These are phyloP conservation scores for Aureobasidium sp. DNA, from an alignment of 2,329 filamentous ascomycete species.

Conservation along the genomic window DNA sequence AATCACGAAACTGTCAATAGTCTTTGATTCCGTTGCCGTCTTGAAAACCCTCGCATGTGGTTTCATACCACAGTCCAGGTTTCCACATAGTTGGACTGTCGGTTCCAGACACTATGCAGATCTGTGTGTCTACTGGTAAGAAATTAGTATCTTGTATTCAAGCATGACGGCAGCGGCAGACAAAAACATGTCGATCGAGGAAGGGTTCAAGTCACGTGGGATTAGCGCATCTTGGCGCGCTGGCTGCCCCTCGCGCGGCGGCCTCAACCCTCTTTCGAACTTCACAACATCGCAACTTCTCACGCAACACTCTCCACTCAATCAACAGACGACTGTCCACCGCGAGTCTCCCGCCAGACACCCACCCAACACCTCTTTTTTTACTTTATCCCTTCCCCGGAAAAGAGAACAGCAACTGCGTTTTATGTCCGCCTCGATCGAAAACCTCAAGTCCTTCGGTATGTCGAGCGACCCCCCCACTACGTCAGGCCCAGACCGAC, in stretches of 20 bases:
- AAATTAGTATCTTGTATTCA: no score
- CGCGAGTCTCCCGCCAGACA: neutral
- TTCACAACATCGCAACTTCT: constrained; percentile 11
- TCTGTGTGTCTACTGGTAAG: no score
- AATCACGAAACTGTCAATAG: neutral
- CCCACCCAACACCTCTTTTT: neutral
- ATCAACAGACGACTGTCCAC: neutral
- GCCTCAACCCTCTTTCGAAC: constrained; percentile 8
- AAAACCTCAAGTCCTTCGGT: constrained; percentile 97
- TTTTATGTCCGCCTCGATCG: constrained; percentile 80
- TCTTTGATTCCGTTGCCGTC: neutral
- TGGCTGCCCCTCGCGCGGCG: neutral
- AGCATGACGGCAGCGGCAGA: no score
- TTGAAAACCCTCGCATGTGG: neutral
- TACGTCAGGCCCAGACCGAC: constrained; percentile 12
- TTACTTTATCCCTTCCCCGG: neutral
- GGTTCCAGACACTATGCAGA: no score
- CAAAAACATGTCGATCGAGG: neutral
- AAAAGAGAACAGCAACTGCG: constrained; percentile 15
- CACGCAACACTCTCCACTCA: constrained; percentile 8
- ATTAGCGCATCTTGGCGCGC: constrained; percentile 1
- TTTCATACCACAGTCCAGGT: no score
- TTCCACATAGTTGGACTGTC: no score
- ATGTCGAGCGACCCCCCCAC: constrained; percentile 35
- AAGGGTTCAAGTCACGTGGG: neutral